phyloP scores from a whole-genome alignment of 345 rosid species.

The Leavenworthia alabamica region DNA sequence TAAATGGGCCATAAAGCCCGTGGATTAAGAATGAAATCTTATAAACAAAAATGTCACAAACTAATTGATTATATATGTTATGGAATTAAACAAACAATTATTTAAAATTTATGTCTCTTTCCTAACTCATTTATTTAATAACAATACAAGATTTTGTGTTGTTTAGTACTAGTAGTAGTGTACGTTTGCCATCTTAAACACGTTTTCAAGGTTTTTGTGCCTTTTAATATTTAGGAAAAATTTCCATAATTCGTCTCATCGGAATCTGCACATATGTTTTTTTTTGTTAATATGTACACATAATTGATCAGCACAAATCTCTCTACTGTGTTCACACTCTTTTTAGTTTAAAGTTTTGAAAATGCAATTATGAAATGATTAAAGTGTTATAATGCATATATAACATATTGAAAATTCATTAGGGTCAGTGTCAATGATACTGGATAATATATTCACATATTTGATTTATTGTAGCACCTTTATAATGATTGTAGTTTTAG shows the following conservation, averaged over 20 bases:
- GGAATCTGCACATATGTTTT: neutral
- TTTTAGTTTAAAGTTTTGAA: neutral
- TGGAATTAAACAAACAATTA: neutral
- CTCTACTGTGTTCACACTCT: neutral
- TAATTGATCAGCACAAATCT: neutral
- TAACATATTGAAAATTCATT: neutral
- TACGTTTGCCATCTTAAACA: too few relatives aligned
- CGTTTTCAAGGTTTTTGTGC: too few relatives aligned
- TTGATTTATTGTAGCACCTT: neutral
- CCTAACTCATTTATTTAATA: neutral
- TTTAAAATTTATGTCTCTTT: neutral
- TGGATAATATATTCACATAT: conserved; percentile 3
- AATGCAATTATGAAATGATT: too few relatives aligned
- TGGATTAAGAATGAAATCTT: too few relatives aligned
- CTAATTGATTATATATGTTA: neutral
- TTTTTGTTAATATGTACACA: neutral
- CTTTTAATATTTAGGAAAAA: neutral
- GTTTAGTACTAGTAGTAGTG: too few relatives aligned
- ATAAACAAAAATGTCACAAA: too few relatives aligned
- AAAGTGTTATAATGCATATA: too few relatives aligned
- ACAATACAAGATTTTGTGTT: neutral
- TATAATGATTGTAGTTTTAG: neutral
- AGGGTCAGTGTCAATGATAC: conserved; percentile 6
- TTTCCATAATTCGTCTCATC: neutral
- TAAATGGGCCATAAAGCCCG: too few relatives aligned